phyloP scores from a whole-genome alignment of 257 asterid species.

The Lycium barbarum region DNA sequence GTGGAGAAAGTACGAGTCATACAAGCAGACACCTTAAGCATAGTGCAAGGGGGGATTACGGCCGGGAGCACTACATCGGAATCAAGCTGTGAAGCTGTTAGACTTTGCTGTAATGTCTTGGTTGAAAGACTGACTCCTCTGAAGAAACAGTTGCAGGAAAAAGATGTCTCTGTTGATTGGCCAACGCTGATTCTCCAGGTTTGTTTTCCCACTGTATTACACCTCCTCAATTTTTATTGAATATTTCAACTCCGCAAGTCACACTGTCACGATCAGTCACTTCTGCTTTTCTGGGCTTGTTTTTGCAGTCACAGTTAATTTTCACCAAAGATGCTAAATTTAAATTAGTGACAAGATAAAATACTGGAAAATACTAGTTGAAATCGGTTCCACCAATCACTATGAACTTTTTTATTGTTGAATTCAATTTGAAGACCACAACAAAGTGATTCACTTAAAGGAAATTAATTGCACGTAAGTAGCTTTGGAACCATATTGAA shows the following conservation, averaged over 20 bases:
- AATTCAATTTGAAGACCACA: neutral
- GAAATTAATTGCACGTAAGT: neutral
- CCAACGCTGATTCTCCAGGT: slow-evolving; percentile 63
- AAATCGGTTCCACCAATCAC: neutral
- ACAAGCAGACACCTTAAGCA: slow-evolving; percentile 73
- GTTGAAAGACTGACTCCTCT: slow-evolving; percentile 63
- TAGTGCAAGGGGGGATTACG: slow-evolving; percentile 73
- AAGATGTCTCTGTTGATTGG: slow-evolving; percentile 64
- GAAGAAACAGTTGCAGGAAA: slow-evolving; percentile 53
- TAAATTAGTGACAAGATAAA: neutral
- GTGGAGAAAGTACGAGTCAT: slow-evolving; percentile 71
- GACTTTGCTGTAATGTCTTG: slow-evolving; percentile 66
- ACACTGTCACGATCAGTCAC: neutral
- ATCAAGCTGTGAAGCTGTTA: slow-evolving; percentile 79
- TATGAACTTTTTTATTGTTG: neutral
- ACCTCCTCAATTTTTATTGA: neutral
- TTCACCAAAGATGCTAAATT: neutral
- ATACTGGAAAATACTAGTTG: neutral
- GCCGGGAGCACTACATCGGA: slow-evolving; percentile 84
- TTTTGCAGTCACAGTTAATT: neutral
- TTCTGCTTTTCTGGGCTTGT: neutral
- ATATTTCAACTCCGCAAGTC: slow-evolving; percentile 5
- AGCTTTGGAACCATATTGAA: slow-evolving; percentile 20
- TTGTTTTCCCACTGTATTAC: slow-evolving; percentile 14
- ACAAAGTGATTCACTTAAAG: neutral